Conservation (phyloP, 495 filamentous ascomycete genomes). For the Aspergillus ellipticus region DNA sequence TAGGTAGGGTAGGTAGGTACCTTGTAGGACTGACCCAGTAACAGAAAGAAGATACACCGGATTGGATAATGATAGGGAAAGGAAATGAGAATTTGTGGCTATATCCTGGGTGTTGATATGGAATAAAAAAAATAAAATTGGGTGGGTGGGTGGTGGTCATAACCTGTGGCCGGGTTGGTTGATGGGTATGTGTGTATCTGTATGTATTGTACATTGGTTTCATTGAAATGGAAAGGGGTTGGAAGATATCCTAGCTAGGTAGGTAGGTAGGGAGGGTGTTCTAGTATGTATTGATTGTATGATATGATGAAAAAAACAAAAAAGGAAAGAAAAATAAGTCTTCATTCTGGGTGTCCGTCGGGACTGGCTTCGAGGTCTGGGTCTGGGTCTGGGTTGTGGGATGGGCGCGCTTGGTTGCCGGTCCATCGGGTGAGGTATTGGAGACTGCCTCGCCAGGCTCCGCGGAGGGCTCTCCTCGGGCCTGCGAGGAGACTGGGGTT, state of each 20-base stretch:
- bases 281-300: background rate
- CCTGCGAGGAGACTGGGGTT: conserved; percentile 25
- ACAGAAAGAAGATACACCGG: no score
- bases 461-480: conserved; percentile 27
- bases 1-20: no score
- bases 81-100: background rate
- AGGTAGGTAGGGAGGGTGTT: background rate
- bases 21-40: no score
- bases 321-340: background rate
- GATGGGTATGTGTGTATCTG: background rate
- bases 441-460: conserved; percentile 27
- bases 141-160: background rate
- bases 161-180: background rate
- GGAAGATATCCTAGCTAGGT: background rate
- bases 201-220: conserved; percentile 9
- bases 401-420: conserved; percentile 15
- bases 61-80: background rate
- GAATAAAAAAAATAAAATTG: background rate
- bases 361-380: conserved; percentile 13
- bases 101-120: background rate
- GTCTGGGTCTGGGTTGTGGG: background rate
- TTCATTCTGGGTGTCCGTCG: background rate
- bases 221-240: background rate
- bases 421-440: conserved; percentile 27
- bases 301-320: background rate